Conservation (phyloP, 1,284 basidiomycete genomes). For the Porogramme epimiltina region DNA sequence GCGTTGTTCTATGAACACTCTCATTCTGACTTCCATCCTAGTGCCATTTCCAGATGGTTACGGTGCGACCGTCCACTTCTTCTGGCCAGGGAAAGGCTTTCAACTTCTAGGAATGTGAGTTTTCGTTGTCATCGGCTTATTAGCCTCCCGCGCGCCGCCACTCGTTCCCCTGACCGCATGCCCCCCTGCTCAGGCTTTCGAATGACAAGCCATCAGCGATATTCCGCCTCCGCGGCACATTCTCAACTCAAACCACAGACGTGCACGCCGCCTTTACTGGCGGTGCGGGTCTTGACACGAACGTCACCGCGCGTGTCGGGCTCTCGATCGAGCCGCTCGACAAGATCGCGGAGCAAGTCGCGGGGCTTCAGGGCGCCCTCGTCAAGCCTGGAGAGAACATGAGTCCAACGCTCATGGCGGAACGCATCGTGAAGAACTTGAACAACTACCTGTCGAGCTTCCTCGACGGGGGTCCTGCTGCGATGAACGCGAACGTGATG, state of each 20-base stretch:
- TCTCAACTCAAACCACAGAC: constrained; percentile 48
- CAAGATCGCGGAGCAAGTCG: constrained; percentile 57
- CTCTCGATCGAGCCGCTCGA: constrained; percentile 69
- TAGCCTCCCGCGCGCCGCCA: not conserved
- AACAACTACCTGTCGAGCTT: constrained; percentile 88
- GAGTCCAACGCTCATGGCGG: constrained; percentile 47
- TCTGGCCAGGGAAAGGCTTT: constrained; percentile 88
- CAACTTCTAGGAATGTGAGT: constrained; percentile 88
- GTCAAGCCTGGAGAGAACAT: constrained; percentile 20
- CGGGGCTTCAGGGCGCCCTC: constrained; percentile 41
- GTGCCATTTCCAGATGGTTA: constrained; percentile 90
- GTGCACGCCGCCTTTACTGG: constrained; percentile 58
- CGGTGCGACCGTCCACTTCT: constrained; percentile 88
- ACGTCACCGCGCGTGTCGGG: constrained; percentile 72
- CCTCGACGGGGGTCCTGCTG: constrained; percentile 47
- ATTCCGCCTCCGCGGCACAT: constrained; percentile 79
- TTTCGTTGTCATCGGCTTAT: constrained; percentile 16
- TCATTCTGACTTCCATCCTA: constrained; percentile 20
- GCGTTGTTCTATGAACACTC: not conserved
- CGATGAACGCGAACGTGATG: constrained; percentile 60
- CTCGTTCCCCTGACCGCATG: not conserved
- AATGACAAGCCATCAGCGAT: constrained; percentile 93
- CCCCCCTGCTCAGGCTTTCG: constrained; percentile 63
- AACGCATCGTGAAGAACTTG: constrained; percentile 73
- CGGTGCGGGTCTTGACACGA: constrained; percentile 31